phyloP scores from a whole-genome alignment of 768 basidiomycete genomes.

The Mycena alexandri region DNA sequence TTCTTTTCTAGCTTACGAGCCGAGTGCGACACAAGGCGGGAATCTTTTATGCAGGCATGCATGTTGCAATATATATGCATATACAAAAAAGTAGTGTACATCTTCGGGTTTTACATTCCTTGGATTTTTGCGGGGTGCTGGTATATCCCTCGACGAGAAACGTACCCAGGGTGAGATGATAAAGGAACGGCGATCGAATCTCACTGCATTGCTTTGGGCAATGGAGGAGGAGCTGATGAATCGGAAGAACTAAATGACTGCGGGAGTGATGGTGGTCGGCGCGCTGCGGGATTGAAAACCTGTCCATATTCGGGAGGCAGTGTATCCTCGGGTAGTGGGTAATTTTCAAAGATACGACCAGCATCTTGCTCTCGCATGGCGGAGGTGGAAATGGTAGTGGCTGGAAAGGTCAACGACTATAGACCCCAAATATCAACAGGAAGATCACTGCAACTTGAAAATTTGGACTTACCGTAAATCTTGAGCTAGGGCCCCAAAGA shows the following conservation, averaged over 20 bases:
- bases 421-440: background rate
- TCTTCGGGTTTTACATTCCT: no score
- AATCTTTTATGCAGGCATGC: no score
- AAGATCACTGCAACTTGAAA: no score
- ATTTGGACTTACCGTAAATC: slow-evolving; percentile 3
- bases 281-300: slow-evolving; percentile 35
- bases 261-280: background rate
- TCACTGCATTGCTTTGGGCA: slow-evolving; percentile 3
- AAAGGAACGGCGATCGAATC: background rate
- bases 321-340: slow-evolving; percentile 38
- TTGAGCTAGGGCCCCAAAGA: background rate
- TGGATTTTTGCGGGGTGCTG: no score
- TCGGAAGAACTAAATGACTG: background rate
- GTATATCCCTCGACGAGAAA: no score
- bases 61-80: no score
- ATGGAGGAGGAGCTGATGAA: background rate
- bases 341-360: slow-evolving; percentile 36
- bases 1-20: no score
- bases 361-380: slow-evolving; percentile 43
- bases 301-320: slow-evolving; percentile 49
- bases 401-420: slow-evolving; percentile 23
- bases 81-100: no score
- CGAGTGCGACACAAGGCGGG: no score
- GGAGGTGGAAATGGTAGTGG: slow-evolving; percentile 15
- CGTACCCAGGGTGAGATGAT: no score